Conservation (phyloP, 164 flowering plant genomes). For the Cinnamomum chago region DNA sequence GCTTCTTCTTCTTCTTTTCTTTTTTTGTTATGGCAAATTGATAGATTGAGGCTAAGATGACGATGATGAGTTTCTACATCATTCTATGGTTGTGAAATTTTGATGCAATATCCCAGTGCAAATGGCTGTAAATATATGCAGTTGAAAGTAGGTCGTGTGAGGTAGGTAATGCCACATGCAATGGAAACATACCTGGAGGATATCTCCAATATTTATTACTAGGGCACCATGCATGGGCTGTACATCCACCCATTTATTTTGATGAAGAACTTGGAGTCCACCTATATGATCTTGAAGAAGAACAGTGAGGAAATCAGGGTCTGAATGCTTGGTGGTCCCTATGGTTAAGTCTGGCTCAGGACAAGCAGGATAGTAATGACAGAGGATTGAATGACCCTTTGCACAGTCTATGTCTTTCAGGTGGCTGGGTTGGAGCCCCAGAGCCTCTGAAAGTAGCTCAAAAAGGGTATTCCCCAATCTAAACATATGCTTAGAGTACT, state of each 20-base stretch:
- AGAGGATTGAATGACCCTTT: constrained; percentile 8
- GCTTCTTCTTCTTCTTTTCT: too few species aligned
- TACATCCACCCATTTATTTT: constrained; percentile 24
- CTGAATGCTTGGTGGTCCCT: constrained; percentile 27
- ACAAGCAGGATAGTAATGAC: constrained; percentile 30
- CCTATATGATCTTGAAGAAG: constrained; percentile 25
- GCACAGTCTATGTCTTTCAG: constrained; percentile 20
- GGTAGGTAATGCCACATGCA: not conserved
- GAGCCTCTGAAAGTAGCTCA: constrained; percentile 28
- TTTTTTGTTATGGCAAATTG: too few species aligned
- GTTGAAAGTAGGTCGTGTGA: not conserved
- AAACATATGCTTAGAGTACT: constrained; percentile 11
- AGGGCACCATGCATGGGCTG: constrained; percentile 25
- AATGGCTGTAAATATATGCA: not conserved
- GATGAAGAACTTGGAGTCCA: constrained; percentile 28
- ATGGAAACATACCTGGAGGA: constrained; percentile 13
- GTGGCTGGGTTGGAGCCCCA: constrained; percentile 26
- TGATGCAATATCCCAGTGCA: too few species aligned
- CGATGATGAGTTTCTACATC: too few species aligned
- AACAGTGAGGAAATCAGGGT: constrained; percentile 23
- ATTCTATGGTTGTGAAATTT: too few species aligned
- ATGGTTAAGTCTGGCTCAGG: constrained; percentile 29
- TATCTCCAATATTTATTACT: constrained; percentile 26
- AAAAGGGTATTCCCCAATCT: constrained; percentile 18
- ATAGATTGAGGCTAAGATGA: too few species aligned